These are phyloP conservation scores for Brettanomyces naardenensis DNA, from an alignment of 805 yeast species.

Conservation along the genomic window DNA sequence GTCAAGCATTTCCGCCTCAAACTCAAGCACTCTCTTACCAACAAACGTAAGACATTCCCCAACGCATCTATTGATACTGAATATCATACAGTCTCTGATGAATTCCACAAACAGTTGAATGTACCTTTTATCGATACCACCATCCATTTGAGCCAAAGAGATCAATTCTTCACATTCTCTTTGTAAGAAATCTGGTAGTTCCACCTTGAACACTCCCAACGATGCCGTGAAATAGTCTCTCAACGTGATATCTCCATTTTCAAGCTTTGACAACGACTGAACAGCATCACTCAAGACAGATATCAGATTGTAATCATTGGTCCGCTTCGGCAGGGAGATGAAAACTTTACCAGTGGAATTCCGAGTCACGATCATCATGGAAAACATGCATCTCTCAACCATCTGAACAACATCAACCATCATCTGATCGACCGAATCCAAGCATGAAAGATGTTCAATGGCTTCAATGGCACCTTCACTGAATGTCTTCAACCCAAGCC, in stretches of 20 bases:
- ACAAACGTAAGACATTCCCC: constrained; percentile 11
- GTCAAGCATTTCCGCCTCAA: constrained; percentile 17
- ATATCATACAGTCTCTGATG: constrained; percentile 18
- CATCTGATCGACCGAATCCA: constrained; percentile 13
- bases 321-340: constrained; percentile 8
- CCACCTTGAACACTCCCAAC: constrained; percentile 8
- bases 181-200: constrained; percentile 14
- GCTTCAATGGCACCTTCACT: constrained; percentile 20
- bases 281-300: constrained; percentile 15
- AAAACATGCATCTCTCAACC: constrained; percentile 17
- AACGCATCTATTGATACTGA: constrained; percentile 17
- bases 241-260: constrained; percentile 5
- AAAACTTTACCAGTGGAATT: constrained; percentile 8
- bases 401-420: constrained; percentile 18
- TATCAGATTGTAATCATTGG: constrained; percentile 7
- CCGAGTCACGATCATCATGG: constrained; percentile 15
- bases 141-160: background rate
- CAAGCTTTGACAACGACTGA: constrained; percentile 11
- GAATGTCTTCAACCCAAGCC: constrained; percentile 18
- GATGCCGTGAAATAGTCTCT: constrained; percentile 12
- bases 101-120: constrained; percentile 17
- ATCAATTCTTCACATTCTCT: constrained; percentile 11
- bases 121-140: constrained; percentile 10
- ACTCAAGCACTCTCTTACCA: constrained; percentile 12
- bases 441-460: constrained; percentile 13